These are phyloP conservation scores for Metarhizium album DNA, from an alignment of 2,329 filamentous ascomycete species.

Conservation along the genomic window DNA sequence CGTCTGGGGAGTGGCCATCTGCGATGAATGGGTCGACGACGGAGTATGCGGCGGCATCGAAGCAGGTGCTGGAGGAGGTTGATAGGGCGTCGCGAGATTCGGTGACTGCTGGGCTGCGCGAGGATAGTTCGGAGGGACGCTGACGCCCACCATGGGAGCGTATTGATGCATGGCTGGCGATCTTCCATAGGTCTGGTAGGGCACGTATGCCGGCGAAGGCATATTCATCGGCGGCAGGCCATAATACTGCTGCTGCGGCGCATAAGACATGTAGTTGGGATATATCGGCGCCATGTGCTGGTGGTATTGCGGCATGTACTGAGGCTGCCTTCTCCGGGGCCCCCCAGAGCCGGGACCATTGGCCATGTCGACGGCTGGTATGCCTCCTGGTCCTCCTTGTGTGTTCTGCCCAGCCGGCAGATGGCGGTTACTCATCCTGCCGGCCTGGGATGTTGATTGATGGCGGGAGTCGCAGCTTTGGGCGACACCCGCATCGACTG, in stretches of 20 bases:
- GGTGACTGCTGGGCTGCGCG: constrained; percentile 40
- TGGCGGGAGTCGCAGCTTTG: constrained; percentile 22
- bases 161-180: constrained; percentile 45
- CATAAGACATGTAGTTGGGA: constrained; percentile 40
- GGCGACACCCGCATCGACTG: constrained; percentile 22
- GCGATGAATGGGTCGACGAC: constrained; percentile 40
- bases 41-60: constrained; percentile 38
- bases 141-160: constrained; percentile 38
- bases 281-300: constrained; percentile 39
- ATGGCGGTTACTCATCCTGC: constrained; percentile 69
- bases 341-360: constrained; percentile 23
- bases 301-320: constrained; percentile 19
- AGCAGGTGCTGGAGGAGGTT: constrained; percentile 36
- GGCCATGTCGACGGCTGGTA: constrained; percentile 24
- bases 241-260: constrained; percentile 32
- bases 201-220: constrained; percentile 34
- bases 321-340: constrained; percentile 26
- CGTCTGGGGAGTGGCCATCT: constrained; percentile 31
- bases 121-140: constrained; percentile 35
- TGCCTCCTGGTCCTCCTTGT: constrained; percentile 31
- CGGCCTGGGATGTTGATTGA: constrained; percentile 43
- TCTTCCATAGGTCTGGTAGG: constrained; percentile 37
- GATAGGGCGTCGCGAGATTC: constrained; percentile 45
- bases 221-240: constrained; percentile 52
- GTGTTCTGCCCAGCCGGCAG: constrained; percentile 65